A percentile compares a stretch with the other conserved stretches of the same genome.
Evolutionary conservation across 164 flowering plant species (phyloP).

Genomic region (Vitis labrusca): DNA sequence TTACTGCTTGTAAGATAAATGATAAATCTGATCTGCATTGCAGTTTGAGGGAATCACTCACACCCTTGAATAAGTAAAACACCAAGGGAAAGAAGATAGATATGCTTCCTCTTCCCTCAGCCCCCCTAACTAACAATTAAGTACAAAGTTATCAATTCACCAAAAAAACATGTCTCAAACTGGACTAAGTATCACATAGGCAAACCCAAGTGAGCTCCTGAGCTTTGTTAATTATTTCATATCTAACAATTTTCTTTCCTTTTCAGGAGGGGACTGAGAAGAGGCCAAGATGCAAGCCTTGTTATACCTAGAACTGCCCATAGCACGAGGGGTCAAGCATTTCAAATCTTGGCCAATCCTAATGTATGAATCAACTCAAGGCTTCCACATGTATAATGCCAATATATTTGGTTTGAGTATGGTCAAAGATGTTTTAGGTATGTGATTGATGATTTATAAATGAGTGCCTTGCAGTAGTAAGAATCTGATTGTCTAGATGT

Average conservation of each 20-base stretch:
- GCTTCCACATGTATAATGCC: slow-evolving; percentile 36
- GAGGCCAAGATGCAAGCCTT: slow-evolving; percentile 9
- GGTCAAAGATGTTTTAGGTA: slow-evolving; percentile 27
- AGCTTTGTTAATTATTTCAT: no score
- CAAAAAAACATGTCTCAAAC: no score
- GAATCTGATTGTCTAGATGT: background rate
- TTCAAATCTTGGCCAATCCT: slow-evolving; percentile 53
- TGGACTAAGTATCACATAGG: no score
- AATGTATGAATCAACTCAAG: slow-evolving; percentile 49
- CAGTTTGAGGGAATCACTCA: no score
- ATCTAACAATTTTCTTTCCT: background rate
- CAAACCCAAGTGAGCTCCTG: no score
- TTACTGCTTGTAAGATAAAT: no score
- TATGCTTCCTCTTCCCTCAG: no score
- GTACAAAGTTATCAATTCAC: no score
- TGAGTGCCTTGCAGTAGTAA: background rate
- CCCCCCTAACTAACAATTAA: no score
- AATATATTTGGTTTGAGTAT: slow-evolving; percentile 34
- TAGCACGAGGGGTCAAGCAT: slow-evolving; percentile 40
- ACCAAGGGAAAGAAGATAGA: no score
- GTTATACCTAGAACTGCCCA: slow-evolving; percentile 22
- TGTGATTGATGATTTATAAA: slow-evolving; percentile 21
- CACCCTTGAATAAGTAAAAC: no score
- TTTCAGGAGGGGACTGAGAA: slow-evolving; percentile 24
- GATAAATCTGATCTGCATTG: no score